A percentile compares a stretch with the other conserved stretches of the same genome.
Conservation (phyloP, 2,329 filamentous ascomycete genomes). For the Dactylellina drechsleri region DNA sequence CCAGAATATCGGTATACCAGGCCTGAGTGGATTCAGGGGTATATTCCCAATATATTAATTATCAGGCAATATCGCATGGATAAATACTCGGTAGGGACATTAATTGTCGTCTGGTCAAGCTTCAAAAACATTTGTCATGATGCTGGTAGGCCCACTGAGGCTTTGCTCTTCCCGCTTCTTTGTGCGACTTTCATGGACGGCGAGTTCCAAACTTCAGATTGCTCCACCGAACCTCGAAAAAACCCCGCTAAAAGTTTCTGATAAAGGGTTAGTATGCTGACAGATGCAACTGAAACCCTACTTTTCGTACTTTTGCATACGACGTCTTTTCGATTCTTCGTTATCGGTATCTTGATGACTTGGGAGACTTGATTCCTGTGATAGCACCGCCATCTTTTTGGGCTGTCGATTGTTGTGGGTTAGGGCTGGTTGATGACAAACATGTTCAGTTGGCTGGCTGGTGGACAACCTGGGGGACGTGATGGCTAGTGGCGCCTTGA, state of each 20-base stretch:
- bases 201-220: constrained; percentile 33
- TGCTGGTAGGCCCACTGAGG: constrained; percentile 33
- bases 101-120: constrained; percentile 30
- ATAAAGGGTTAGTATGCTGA: constrained; percentile 24
- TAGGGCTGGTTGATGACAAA: constrained; percentile 26
- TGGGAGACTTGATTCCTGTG: not conserved
- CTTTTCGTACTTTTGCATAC: constrained; percentile 37
- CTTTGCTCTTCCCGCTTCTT: constrained; percentile 48
- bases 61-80: constrained; percentile 17
- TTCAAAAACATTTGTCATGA: constrained; percentile 44
- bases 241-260: constrained; percentile 29
- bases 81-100: constrained; percentile 15
- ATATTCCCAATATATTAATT: not conserved
- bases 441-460: not conserved
- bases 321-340: constrained; percentile 15
- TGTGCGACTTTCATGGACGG: constrained; percentile 44
- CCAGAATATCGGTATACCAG: not conserved
- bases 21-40: constrained; percentile 46
- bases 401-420: constrained; percentile 10
- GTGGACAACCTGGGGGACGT: too few species aligned
- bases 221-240: not conserved
- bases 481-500: constrained; percentile 1
- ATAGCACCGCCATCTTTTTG: constrained; percentile 39
- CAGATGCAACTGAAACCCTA: constrained; percentile 49
- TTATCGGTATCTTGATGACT: constrained; percentile 15